phyloP scores from a whole-genome alignment of 2,329 filamentous ascomycete genomes.

The Lachnellula arida region DNA sequence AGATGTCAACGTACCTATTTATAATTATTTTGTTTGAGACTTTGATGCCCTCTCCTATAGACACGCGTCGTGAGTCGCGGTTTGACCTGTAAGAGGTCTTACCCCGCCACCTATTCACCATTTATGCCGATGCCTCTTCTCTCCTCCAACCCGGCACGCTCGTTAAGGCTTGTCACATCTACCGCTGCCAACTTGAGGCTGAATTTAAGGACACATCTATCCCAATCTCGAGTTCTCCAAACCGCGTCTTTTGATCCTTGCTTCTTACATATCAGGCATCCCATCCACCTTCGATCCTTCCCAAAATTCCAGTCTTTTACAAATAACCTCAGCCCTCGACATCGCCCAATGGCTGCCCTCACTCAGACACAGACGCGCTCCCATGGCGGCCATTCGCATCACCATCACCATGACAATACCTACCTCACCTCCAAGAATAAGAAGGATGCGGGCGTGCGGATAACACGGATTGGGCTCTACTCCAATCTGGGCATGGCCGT shows the following conservation, averaged over 20 bases:
- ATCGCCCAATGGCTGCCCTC: slow-evolving; percentile 29
- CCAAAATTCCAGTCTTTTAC: slow-evolving; percentile 23
- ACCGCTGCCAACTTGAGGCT: slow-evolving; percentile 21
- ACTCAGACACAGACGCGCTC: slow-evolving; percentile 30
- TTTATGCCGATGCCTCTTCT: slow-evolving; percentile 26
- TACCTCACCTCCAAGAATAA: slow-evolving; percentile 79
- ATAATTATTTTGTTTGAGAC: slow-evolving; percentile 1
- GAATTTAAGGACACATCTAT: slow-evolving; percentile 31
- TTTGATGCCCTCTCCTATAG: slow-evolving; percentile 12
- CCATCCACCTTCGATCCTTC: slow-evolving; percentile 17
- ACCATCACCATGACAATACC: slow-evolving; percentile 78
- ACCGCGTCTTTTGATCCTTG: slow-evolving; percentile 24
- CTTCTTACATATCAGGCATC: slow-evolving; percentile 14
- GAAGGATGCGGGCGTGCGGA: slow-evolving; percentile 88
- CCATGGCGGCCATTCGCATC: slow-evolving; percentile 54
- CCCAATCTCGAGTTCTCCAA: slow-evolving; percentile 26
- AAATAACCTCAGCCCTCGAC: slow-evolving; percentile 17
- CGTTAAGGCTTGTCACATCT: slow-evolving; percentile 26
- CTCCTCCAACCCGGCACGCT: slow-evolving; percentile 23
- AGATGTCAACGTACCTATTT: too few species aligned
- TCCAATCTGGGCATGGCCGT: slow-evolving; percentile 94
- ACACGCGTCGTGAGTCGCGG: slow-evolving; percentile 20
- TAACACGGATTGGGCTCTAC: slow-evolving; percentile 82
- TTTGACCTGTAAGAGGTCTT: slow-evolving; percentile 18
- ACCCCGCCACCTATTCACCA: slow-evolving; percentile 7